Percentiles rank a stretch among this genome's conserved stretches.
Conservation (phyloP, 371 early-diverging fungal species). For the Apophysomyces ossiformis region DNA sequence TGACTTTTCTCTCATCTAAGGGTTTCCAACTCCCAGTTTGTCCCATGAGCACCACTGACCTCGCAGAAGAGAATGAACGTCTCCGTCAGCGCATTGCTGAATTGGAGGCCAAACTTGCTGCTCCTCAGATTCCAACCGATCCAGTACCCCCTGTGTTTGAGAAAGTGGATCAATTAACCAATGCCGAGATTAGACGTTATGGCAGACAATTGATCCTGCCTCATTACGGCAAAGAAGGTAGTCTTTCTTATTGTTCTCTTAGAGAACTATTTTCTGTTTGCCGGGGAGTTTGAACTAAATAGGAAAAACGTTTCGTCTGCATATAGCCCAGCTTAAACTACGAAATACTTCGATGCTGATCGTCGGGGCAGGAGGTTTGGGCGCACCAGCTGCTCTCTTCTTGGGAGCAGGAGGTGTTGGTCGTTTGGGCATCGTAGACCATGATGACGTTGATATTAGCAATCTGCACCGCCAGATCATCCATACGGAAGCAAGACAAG, state of each 20-base stretch:
- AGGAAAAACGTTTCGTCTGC: not conserved
- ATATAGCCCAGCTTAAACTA: constrained; percentile 81
- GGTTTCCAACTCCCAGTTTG: not conserved
- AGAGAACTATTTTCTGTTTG: too few relatives aligned
- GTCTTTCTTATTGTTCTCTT: too few relatives aligned
- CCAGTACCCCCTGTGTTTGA: constrained; percentile 22
- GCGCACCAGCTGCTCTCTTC: constrained; percentile 91
- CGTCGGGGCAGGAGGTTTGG: constrained; percentile 98
- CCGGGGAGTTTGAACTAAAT: not conserved
- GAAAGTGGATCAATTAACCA: constrained; percentile 39
- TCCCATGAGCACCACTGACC: not conserved
- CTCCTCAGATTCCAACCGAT: constrained; percentile 4
- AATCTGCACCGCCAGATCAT: constrained; percentile 98
- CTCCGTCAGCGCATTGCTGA: constrained; percentile 39
- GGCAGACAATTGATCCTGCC: constrained; percentile 94
- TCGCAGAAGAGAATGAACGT: constrained; percentile 28
- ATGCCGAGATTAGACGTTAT: constrained; percentile 85
- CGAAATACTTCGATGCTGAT: constrained; percentile 81
- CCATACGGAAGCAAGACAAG: constrained; percentile 80
- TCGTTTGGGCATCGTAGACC: constrained; percentile 93
- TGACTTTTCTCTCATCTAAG: not conserved
- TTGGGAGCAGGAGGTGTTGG: constrained; percentile 94
- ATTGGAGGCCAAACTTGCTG: constrained; percentile 26
- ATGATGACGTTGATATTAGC: constrained; percentile 92
- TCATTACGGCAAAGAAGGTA: constrained; percentile 81